Conservation (phyloP, 352 stramenopile species). For the Plasmopara muralis region DNA sequence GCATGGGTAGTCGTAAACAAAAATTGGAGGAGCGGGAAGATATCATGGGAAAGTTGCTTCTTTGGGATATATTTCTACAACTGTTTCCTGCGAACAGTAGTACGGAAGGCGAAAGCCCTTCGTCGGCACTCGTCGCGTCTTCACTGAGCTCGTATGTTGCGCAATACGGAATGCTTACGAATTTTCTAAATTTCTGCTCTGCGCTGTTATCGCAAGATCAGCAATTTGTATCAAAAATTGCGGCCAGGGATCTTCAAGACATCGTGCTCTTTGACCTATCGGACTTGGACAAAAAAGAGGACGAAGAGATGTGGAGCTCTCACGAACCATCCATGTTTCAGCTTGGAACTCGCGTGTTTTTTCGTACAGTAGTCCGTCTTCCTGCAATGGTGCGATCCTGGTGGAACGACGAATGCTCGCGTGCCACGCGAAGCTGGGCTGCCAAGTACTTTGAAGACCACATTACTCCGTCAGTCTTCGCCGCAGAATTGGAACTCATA, state of each 20-base stretch:
- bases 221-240: slow-evolving; percentile 20
- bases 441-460: slow-evolving; percentile 86
- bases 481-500: slow-evolving; percentile 74
- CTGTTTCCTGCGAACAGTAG: slow-evolving; percentile 44
- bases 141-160: slow-evolving; percentile 65
- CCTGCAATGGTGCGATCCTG: slow-evolving; percentile 84
- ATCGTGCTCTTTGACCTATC: slow-evolving; percentile 36
- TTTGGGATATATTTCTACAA: slow-evolving; percentile 82
- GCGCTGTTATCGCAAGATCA: slow-evolving; percentile 57
- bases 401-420: slow-evolving; percentile 87
- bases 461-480: slow-evolving; percentile 74
- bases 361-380: slow-evolving; percentile 73
- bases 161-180: slow-evolving; percentile 50
- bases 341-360: slow-evolving; percentile 64
- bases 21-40: slow-evolving; percentile 37
- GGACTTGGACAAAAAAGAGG: slow-evolving; percentile 29
- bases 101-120: slow-evolving; percentile 13
- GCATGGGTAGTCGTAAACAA: slow-evolving; percentile 44
- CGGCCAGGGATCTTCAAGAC: slow-evolving; percentile 37
- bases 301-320: slow-evolving; percentile 26
- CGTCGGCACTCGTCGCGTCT: slow-evolving; percentile 46
- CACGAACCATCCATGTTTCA: slow-evolving; percentile 40
- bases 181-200: slow-evolving; percentile 59
- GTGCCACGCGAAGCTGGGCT: slow-evolving; percentile 74
- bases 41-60: slow-evolving; percentile 45